Base-by-base conservation (phyloP, 2,329 filamentous ascomycete species). In the Didymella pinodella region DNA sequence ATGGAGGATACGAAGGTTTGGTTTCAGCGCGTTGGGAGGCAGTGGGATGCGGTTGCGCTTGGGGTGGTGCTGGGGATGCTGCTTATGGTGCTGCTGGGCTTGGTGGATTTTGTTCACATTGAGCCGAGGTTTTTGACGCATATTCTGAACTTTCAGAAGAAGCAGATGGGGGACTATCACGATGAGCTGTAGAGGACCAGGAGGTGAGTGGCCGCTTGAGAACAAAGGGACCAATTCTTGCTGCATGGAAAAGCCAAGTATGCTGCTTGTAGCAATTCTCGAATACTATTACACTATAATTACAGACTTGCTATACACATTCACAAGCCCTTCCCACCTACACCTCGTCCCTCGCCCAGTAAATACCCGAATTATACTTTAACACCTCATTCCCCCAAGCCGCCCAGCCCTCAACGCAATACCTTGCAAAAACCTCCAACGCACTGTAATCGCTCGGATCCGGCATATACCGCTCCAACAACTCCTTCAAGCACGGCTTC, bases 391-490 rank as follows among this genome's bases (percentile, higher is more conserved):
- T 84, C 3, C 91, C 91, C 90, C 90, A 93, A 28, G 85, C 85
- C 84, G 88, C 90, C 91, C 91, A 94, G 0, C 89, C 89, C 7
- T 86, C 83, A 1, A 90, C 91, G 44, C 92, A 77, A 71, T 90
- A 87, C 55, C 91, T 83, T 1, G 90, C 89, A 78, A 94, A 95
- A 2, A 93, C 81, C 75, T 95, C 91, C n/a, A 93, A 78, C 2
- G 84, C 90, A 16, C 73, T 70, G 65, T 86, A 88, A 2, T 79
- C 74, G 2, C 69, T 64, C 0, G 69, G 64, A 18, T 72, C 61
- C 2, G 80, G 79, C 28, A 91, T 68, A n/a, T 87, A 67, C 4
- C 81, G 77, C 53, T 84, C 82, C 48, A 92, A 84, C 22, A 91
- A 65, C 2, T 75, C 69, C 59, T 88, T 86, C 54, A 94, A 71